Evolutionary conservation across 345 rosid genomes (phyloP).

Genomic region (Anacardium occidentale): DNA sequence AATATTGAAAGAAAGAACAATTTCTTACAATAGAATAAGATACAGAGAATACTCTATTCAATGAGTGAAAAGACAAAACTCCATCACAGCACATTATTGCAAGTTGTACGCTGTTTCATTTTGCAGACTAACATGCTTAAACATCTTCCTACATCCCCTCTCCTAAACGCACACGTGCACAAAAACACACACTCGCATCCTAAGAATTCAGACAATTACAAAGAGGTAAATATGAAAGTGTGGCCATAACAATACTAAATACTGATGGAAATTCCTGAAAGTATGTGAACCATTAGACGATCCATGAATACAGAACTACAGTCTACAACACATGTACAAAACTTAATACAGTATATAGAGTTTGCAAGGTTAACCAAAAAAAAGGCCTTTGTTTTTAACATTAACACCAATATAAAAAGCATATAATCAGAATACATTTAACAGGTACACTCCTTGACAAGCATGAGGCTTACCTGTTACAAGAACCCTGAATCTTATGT

Average conservation of each 20-base stretch:
- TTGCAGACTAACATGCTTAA: background rate
- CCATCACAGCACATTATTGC: background rate
- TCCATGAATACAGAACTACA: conserved; percentile 22
- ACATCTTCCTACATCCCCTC: background rate
- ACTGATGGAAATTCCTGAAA: conserved; percentile 15
- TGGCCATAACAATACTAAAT: conserved; percentile 2
- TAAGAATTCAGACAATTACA: background rate
- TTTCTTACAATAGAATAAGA: conserved; percentile 9
- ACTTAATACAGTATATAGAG: conserved; percentile 38
- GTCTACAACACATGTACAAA: conserved; percentile 57
- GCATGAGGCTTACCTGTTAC: conserved; percentile 32
- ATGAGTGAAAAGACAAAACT: background rate
- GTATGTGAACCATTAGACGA: conserved; percentile 14
- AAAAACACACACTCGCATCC: background rate
- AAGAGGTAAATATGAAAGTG: background rate
- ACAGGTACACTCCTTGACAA: conserved; percentile 26
- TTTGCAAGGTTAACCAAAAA: conserved; percentile 29
- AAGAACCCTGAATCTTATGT: conserved; percentile 35
- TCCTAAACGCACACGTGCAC: background rate
- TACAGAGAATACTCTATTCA: background rate
- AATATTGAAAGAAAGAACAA: background rate
- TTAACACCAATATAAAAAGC: conserved; percentile 35
- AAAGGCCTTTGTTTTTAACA: conserved; percentile 44
- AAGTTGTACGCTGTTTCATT: background rate
- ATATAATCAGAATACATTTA: conserved; percentile 36